Percentiles rank a stretch among this genome's conserved stretches.
These are phyloP conservation scores for Phytopythium kandeliae DNA, from an alignment of 352 stramenopile genomes.

Conservation along the genomic window DNA sequence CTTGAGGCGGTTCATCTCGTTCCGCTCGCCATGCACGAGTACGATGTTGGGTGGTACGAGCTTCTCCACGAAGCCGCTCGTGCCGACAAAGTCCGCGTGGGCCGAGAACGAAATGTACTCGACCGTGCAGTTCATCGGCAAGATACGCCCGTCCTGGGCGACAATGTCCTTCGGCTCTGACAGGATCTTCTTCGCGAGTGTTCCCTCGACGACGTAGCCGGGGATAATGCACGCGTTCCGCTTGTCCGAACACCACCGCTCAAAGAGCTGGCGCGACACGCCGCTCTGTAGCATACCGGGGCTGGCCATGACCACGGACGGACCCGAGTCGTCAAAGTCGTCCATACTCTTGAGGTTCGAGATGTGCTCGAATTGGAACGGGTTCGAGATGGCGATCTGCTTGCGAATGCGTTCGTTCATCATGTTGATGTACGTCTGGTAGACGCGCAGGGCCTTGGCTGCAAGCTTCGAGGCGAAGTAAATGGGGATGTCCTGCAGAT, in stretches of 20 bases:
- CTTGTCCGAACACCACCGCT: constrained; percentile 96
- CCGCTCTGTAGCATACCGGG: constrained; percentile 99
- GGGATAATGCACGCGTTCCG: constrained; percentile 99
- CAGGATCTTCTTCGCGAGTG: constrained; percentile 96
- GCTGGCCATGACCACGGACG: constrained; percentile 98
- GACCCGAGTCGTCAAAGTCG: constrained; percentile 96
- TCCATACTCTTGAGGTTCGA: constrained; percentile 96
- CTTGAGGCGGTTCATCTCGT: constrained; percentile 97
- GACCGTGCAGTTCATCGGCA: constrained; percentile 94
- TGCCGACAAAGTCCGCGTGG: constrained; percentile 97
- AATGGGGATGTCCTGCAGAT: constrained; percentile 96
- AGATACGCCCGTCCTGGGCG: constrained; percentile 89
- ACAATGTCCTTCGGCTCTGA: constrained; percentile 95
- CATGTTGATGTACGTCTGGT: constrained; percentile 99
- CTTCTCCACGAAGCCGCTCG: constrained; percentile 93
- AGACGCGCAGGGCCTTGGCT: constrained; percentile 94
- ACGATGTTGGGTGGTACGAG: constrained; percentile 93
- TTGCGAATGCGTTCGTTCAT: constrained; percentile 98
- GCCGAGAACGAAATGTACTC: constrained; percentile 98
- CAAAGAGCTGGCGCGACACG: constrained; percentile 96
- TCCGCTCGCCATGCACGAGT: constrained; percentile 96
- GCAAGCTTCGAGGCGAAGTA: constrained; percentile 98
- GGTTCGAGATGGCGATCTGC: constrained; percentile 98
- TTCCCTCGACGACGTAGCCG: constrained; percentile 98
- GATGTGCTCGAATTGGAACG: constrained; percentile 97